A percentile compares a stretch with the other conserved stretches of the same genome.
Conservation (phyloP, 192 early-diverging fungal genomes). For the Coemansia furcata region DNA sequence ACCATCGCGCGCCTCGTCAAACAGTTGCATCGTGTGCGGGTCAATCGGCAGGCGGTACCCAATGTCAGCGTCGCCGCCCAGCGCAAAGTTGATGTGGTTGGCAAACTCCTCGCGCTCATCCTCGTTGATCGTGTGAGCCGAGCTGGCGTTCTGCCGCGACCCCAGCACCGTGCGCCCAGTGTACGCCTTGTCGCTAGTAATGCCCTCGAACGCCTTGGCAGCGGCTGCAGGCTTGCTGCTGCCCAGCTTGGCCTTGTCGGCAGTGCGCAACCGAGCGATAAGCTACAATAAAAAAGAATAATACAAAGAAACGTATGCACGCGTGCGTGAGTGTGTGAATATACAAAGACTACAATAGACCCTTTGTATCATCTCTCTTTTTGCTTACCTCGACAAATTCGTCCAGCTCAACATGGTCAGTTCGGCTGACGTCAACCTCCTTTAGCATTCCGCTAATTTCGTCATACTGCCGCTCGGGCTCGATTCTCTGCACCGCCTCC, state of each 20-base stretch:
- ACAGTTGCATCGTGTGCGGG: slow-evolving; percentile 91
- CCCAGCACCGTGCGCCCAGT: slow-evolving; percentile 84
- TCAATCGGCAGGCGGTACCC: slow-evolving; percentile 89
- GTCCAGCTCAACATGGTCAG: slow-evolving; percentile 71
- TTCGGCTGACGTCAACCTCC: slow-evolving; percentile 64
- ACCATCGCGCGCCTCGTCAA: slow-evolving; percentile 93
- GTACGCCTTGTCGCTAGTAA: slow-evolving; percentile 53
- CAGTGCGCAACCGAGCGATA: slow-evolving; percentile 41
- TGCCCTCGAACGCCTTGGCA: slow-evolving; percentile 40
- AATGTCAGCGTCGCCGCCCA: slow-evolving; percentile 80
- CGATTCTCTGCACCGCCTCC: slow-evolving; percentile 62
- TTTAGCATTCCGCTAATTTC: slow-evolving; percentile 69
- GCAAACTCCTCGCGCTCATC: slow-evolving; percentile 98
- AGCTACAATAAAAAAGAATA: slow-evolving; percentile 15
- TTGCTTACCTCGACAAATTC: slow-evolving; percentile 73
- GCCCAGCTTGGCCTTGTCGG: slow-evolving; percentile 13
- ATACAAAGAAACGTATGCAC: too few relatives aligned
- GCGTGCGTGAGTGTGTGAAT: not conserved
- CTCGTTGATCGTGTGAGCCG: slow-evolving; percentile 97
- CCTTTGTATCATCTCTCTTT: not conserved
- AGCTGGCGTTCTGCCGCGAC: slow-evolving; percentile 79
- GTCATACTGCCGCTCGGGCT: slow-evolving; percentile 68
- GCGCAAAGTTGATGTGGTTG: slow-evolving; percentile 86
- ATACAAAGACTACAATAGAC: not conserved
- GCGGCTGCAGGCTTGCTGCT: not conserved